Evolutionary conservation across 176 grass and related monocot species (phyloP).

Genomic region (Zea luxurians): DNA sequence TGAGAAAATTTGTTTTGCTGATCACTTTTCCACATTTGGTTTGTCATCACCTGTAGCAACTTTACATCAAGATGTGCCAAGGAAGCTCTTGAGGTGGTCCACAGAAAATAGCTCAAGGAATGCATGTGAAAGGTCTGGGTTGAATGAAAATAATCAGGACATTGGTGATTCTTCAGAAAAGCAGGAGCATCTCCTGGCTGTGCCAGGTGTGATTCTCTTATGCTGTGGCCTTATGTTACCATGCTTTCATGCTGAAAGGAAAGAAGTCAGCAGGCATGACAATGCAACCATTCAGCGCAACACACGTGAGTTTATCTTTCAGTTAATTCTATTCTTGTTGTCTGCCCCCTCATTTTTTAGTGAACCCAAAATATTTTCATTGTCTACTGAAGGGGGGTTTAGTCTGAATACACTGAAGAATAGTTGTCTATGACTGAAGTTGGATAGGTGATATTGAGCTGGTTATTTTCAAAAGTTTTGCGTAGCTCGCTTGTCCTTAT

Average conservation of each 20-base stretch:
- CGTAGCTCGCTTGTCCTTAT: neutral
- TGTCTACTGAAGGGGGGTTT: neutral
- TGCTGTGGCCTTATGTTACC: constrained; percentile 84
- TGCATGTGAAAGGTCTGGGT: constrained; percentile 41
- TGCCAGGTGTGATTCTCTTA: constrained; percentile 83
- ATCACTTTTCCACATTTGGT: constrained; percentile 20
- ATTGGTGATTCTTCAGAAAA: constrained; percentile 56
- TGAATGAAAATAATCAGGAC: constrained; percentile 43
- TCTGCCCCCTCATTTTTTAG: neutral
- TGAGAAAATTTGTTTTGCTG: constrained; percentile 16
- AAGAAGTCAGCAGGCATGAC: constrained; percentile 59
- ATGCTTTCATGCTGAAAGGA: constrained; percentile 75
- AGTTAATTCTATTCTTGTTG: neutral
- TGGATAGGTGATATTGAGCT: neutral
- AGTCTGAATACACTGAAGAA: neutral
- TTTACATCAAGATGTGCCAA: constrained; percentile 45
- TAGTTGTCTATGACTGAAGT: constrained; percentile 5
- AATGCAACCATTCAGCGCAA: constrained; percentile 50
- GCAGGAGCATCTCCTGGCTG: constrained; percentile 55
- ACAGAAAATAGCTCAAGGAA: constrained; percentile 39
- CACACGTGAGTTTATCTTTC: constrained; percentile 45
- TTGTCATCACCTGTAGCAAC: constrained; percentile 37
- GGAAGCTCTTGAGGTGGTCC: constrained; percentile 63
- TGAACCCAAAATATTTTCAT: constrained; percentile 4
- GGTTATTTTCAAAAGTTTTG: neutral